These are phyloP conservation scores for Madurella mycetomatis DNA, from an alignment of 2,329 filamentous ascomycete genomes.

Conservation along the genomic window DNA sequence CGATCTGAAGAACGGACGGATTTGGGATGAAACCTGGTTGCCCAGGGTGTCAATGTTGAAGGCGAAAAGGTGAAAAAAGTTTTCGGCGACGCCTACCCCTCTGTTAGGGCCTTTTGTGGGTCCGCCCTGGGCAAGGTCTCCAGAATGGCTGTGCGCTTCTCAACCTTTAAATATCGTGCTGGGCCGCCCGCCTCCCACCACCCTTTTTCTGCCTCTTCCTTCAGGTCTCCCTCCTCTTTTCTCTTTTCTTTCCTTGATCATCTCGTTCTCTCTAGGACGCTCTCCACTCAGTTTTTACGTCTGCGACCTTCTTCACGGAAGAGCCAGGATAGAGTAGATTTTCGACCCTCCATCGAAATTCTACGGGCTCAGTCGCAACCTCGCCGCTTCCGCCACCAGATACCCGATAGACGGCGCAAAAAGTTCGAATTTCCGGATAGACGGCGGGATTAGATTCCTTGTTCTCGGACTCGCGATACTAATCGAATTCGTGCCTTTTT, in stretches of 20 bases:
- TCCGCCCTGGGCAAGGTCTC: conserved; percentile 4
- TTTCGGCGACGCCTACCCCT: conserved; percentile 22
- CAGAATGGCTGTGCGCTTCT: conserved; percentile 18
- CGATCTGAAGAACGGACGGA: conserved; percentile 1
- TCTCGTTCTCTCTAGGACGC: conserved; percentile 42
- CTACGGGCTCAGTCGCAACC: conserved; percentile 23
- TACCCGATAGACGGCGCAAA: conserved; percentile 24
- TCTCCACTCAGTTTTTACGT: conserved; percentile 34
- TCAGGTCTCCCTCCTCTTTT: conserved; percentile 30
- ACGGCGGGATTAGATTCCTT: conserved; percentile 22
- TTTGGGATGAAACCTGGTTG: conserved; percentile 10
- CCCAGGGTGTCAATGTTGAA: conserved; percentile 4
- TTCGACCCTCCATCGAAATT: conserved; percentile 32
- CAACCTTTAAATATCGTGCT: conserved; percentile 33
- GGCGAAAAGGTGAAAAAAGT: conserved; percentile 20
- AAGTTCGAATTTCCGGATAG: conserved; percentile 18
- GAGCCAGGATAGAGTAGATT: conserved; percentile 37
- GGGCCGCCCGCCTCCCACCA: conserved; percentile 18
- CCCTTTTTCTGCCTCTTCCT: conserved; percentile 20
- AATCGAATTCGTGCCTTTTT: conserved; percentile 18
- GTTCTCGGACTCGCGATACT: conserved; percentile 15
- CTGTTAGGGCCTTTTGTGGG: conserved; percentile 17
- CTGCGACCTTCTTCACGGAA: conserved; percentile 27
- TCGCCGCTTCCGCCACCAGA: conserved; percentile 13
- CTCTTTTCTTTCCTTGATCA: conserved; percentile 32